Conservation (phyloP, 768 basidiomycete species). For the Termitomyces heimii region DNA sequence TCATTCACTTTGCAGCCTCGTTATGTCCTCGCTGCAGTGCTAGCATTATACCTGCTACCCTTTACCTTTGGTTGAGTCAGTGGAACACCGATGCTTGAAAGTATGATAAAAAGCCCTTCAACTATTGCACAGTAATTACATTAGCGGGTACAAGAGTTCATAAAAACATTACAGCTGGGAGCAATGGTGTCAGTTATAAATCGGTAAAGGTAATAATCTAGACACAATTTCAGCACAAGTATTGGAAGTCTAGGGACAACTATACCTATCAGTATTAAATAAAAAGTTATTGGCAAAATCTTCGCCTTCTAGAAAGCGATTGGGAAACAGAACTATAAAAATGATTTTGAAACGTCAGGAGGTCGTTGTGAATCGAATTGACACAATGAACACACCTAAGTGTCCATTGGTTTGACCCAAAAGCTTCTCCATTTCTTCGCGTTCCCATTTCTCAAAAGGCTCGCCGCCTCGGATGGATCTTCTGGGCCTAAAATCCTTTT, state of each 20-base stretch:
- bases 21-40: background rate
- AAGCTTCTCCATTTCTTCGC: constrained; percentile 85
- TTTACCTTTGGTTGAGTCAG: background rate
- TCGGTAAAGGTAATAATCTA: constrained; percentile 68
- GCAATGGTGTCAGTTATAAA: constrained; percentile 47
- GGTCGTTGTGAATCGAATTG: background rate
- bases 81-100: background rate
- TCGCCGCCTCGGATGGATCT: constrained; percentile 47
- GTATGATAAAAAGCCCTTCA: background rate
- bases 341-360: background rate
- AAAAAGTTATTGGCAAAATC: constrained; percentile 90
- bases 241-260: background rate
- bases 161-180: background rate
- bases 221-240: constrained; percentile 4
- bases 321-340: constrained; percentile 73
- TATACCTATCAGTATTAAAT: constrained; percentile 81
- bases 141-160: background rate
- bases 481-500: constrained; percentile 32
- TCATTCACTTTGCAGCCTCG: background rate
- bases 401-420: constrained; percentile 77
- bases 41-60: background rate
- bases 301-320: constrained; percentile 88
- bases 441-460: constrained; percentile 77
- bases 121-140: background rate
- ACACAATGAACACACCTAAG: constrained; percentile 48